Evolutionary conservation across 1,284 basidiomycete genomes (phyloP).

Genomic region (Boletus calvinii): DNA sequence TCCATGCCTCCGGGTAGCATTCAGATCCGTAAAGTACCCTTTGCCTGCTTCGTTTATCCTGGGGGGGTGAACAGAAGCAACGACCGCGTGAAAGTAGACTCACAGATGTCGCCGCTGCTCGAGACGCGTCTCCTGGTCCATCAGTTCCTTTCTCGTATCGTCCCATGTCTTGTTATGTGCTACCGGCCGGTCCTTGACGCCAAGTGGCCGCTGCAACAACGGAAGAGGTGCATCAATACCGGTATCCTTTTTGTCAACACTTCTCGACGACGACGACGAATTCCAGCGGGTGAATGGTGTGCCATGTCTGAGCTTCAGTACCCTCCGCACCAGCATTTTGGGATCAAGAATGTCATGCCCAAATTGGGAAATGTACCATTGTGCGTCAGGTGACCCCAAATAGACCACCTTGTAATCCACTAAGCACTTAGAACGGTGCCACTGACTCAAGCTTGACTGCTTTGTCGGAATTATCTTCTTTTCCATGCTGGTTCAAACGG

Average conservation of each 20-base stretch:
- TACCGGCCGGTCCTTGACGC: constrained; percentile 60
- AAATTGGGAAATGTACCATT: neutral
- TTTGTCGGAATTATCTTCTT: too few relatives aligned
- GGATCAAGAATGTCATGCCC: constrained; percentile 4
- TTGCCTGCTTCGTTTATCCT: constrained; percentile 85
- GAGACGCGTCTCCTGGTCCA: constrained; percentile 71
- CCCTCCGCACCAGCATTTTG: constrained; percentile 25
- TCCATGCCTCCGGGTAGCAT: constrained; percentile 77
- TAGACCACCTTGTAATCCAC: too few relatives aligned
- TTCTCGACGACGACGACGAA: constrained; percentile 28
- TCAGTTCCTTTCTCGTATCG: constrained; percentile 67
- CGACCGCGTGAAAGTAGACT: constrained; percentile 29
- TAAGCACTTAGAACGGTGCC: too few relatives aligned
- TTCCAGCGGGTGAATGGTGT: constrained; percentile 19
- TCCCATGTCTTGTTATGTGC: constrained; percentile 61
- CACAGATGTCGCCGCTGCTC: constrained; percentile 79
- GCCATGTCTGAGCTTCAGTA: constrained; percentile 9
- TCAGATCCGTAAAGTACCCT: constrained; percentile 91
- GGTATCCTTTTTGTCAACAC: neutral
- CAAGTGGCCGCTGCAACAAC: constrained; percentile 73
- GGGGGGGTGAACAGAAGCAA: constrained; percentile 6
- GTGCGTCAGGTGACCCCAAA: neutral
- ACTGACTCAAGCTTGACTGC: too few relatives aligned
- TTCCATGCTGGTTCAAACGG: too few relatives aligned
- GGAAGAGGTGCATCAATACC: constrained; percentile 39